phyloP scores from a whole-genome alignment of 306 rosid genomes.

The Crotalaria pallida region DNA sequence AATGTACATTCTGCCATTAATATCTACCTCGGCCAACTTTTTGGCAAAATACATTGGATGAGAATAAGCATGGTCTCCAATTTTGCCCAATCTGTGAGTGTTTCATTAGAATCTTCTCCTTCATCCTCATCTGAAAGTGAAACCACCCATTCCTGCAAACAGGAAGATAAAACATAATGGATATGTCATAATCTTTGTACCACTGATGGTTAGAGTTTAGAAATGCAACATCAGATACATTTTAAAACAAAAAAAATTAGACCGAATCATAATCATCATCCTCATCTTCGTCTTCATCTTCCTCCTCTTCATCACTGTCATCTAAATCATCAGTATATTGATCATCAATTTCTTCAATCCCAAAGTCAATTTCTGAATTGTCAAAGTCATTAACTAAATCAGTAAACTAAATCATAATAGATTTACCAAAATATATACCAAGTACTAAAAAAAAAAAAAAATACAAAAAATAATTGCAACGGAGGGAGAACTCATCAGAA shows the following conservation, averaged over 20 bases:
- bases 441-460: too few species aligned
- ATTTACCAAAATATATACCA: too few species aligned
- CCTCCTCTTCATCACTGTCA: slow-evolving; percentile 42
- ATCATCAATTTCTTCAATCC: slow-evolving; percentile 79
- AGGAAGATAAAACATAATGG: slow-evolving; percentile 16
- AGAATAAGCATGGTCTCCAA: slow-evolving; percentile 78
- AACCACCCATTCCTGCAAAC: slow-evolving; percentile 86
- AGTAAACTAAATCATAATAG: too few species aligned
- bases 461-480: too few species aligned
- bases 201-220: slow-evolving; percentile 1
- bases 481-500: too few species aligned
- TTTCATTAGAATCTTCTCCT: slow-evolving; percentile 51
- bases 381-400: too few species aligned
- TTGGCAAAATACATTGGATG: slow-evolving; percentile 92
- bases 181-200: not conserved
- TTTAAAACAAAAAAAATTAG: not conserved
- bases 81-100: slow-evolving; percentile 88
- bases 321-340: slow-evolving; percentile 51
- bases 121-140: slow-evolving; percentile 70
- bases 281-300: slow-evolving; percentile 42
- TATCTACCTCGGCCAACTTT: slow-evolving; percentile 74
- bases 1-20: slow-evolving; percentile 15
- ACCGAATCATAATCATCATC: slow-evolving; percentile 73
- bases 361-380: too few species aligned
- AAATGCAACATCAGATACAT: slow-evolving; percentile 10